Evolutionary conservation across 768 basidiomycete species (phyloP).

Genomic region (Phylloporus sp.): DNA sequence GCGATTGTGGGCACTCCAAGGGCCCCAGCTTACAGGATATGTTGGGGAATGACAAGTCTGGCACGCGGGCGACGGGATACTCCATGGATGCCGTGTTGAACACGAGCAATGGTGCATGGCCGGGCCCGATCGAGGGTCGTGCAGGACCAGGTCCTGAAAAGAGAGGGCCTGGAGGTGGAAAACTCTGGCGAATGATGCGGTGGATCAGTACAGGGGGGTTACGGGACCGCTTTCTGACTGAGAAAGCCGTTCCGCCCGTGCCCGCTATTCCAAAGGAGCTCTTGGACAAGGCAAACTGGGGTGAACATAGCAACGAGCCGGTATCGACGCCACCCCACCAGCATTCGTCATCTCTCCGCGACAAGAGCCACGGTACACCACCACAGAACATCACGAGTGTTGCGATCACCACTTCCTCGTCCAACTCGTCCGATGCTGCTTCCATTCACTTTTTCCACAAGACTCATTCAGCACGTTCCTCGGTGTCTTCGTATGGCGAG

Average conservation of each 20-base stretch:
- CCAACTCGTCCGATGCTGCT: constrained; percentile 54
- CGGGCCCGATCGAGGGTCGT: constrained; percentile 10
- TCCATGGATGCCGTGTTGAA: constrained; percentile 18
- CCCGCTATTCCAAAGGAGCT: constrained; percentile 54
- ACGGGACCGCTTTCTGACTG: constrained; percentile 43
- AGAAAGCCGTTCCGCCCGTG: constrained; percentile 47
- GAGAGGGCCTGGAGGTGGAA: constrained; percentile 34
- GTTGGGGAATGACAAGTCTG: constrained; percentile 9
- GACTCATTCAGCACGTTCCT: constrained; percentile 48
- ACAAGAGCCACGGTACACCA: constrained; percentile 4
- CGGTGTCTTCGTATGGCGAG: constrained; percentile 53
- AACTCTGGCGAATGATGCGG: constrained; percentile 68
- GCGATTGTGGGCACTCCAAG: constrained; percentile 12
- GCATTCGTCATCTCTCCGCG: constrained; percentile 4
- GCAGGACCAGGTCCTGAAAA: constrained; percentile 15
- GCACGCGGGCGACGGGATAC: constrained; percentile 4
- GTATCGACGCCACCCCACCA: constrained; percentile 7
- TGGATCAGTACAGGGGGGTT: constrained; percentile 62
- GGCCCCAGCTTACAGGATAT: constrained; percentile 36
- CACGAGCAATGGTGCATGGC: constrained; percentile 8
- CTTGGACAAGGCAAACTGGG: constrained; percentile 9
- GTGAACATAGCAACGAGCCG: constrained; percentile 1
- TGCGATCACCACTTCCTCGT: constrained; percentile 58
- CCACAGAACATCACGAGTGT: constrained; percentile 34
- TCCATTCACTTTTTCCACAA: constrained; percentile 51